phyloP scores from a whole-genome alignment of 2,329 filamentous ascomycete genomes.

The Daldinia sp. region DNA sequence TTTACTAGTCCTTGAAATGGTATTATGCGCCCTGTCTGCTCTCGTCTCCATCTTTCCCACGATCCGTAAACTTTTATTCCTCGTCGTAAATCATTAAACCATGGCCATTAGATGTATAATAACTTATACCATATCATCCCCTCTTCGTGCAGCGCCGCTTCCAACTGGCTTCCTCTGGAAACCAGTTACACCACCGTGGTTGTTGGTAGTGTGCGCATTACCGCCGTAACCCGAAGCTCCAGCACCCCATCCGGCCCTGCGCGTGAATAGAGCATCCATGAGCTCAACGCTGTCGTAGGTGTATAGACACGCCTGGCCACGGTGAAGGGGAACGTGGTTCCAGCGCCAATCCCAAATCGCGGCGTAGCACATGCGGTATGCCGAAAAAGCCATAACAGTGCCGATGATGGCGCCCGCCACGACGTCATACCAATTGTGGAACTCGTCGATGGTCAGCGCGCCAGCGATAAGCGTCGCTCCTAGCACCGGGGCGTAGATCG shows the following conservation, averaged over 20 bases:
- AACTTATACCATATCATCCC: slow-evolving; percentile 42
- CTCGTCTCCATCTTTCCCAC: background rate
- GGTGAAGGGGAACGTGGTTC: slow-evolving; percentile 70
- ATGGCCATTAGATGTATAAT: background rate
- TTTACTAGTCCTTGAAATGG: no score
- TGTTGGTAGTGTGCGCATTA: slow-evolving; percentile 29
- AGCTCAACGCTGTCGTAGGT: slow-evolving; percentile 55
- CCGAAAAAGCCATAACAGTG: slow-evolving; percentile 68
- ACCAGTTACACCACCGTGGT: slow-evolving; percentile 24
- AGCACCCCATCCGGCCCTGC: slow-evolving; percentile 67
- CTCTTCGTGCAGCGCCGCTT: slow-evolving; percentile 18
- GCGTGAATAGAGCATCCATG: slow-evolving; percentile 64
- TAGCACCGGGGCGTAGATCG: slow-evolving; percentile 70
- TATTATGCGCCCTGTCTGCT: background rate
- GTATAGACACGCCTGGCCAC: slow-evolving; percentile 64
- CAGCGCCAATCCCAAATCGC: slow-evolving; percentile 73
- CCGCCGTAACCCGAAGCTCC: slow-evolving; percentile 46
- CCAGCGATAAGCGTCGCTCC: slow-evolving; percentile 74
- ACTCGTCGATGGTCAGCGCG: slow-evolving; percentile 75
- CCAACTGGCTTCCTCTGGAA: slow-evolving; percentile 40
- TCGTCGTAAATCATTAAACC: background rate
- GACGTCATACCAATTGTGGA: slow-evolving; percentile 80
- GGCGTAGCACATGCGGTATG: slow-evolving; percentile 74
- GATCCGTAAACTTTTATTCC: background rate
- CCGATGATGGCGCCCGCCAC: slow-evolving; percentile 72